phyloP scores from a whole-genome alignment of 805 yeast genomes.

The Saccharomycopsis babjevae region DNA sequence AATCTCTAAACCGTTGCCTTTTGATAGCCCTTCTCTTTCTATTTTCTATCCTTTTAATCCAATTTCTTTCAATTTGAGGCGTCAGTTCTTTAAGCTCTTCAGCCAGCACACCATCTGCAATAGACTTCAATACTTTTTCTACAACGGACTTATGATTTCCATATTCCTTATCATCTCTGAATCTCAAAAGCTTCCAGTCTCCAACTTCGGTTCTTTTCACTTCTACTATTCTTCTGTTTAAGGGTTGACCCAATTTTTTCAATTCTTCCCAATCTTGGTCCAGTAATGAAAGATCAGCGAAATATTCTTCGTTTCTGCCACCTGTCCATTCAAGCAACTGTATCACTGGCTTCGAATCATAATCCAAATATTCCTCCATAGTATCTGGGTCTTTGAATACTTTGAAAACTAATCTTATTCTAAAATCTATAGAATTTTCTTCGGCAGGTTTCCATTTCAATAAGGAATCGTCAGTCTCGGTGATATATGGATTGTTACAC shows the following conservation, averaged over 20 bases:
- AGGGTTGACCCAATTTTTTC: constrained; percentile 63
- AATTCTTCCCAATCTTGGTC: constrained; percentile 76
- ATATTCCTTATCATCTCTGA: constrained; percentile 84
- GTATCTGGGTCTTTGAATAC: constrained; percentile 50
- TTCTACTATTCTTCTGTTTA: constrained; percentile 84
- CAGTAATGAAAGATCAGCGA: constrained; percentile 49
- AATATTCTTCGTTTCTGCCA: constrained; percentile 48
- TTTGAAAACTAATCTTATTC: constrained; percentile 53
- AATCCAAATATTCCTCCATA: constrained; percentile 56
- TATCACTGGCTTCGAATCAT: constrained; percentile 67
- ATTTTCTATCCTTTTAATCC: constrained; percentile 48
- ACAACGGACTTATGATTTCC: constrained; percentile 83
- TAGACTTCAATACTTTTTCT: constrained; percentile 71
- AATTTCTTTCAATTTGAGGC: constrained; percentile 42
- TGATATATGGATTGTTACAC: constrained; percentile 73
- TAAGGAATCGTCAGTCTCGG: constrained; percentile 80
- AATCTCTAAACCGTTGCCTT: constrained; percentile 1
- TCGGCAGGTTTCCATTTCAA: constrained; percentile 97
- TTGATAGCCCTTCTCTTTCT: constrained; percentile 16
- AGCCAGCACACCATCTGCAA: constrained; percentile 74
- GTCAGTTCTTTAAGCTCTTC: constrained; percentile 60
- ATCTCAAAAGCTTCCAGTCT: constrained; percentile 76
- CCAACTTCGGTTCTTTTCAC: constrained; percentile 57
- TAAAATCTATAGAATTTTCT: constrained; percentile 89
- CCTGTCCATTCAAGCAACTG: constrained; percentile 76